Evolutionary conservation across 2,329 filamentous ascomycete genomes (phyloP).

Genomic region (Claviceps fusiformis): DNA sequence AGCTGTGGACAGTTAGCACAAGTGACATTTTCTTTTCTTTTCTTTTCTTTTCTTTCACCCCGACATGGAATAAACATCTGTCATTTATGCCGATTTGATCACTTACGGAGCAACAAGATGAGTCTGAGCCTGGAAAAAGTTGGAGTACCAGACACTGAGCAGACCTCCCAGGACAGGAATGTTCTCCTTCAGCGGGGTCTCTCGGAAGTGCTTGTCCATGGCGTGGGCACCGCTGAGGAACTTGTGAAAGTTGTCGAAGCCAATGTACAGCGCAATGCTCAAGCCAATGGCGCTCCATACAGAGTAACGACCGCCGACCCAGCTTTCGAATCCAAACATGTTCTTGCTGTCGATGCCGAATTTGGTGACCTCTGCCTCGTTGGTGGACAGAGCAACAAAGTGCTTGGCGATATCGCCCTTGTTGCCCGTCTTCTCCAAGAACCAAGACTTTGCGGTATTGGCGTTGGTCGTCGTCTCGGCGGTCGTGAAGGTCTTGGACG

Average conservation of each 20-base stretch:
- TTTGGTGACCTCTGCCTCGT: conserved; percentile 88
- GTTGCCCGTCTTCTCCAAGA: conserved; percentile 65
- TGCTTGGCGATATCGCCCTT: conserved; percentile 91
- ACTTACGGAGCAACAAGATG: conserved; percentile 89
- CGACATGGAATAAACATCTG: not conserved
- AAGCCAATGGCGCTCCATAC: conserved; percentile 98
- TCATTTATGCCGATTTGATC: no score
- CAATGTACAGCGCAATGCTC: conserved; percentile 87
- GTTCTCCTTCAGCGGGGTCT: conserved; percentile 83
- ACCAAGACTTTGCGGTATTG: conserved; percentile 94
- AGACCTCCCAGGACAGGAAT: conserved; percentile 87
- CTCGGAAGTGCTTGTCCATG: conserved; percentile 97
- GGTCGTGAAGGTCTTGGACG: conserved; percentile 98
- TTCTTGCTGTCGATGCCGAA: conserved; percentile 98
- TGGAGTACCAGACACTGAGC: conserved; percentile 94
- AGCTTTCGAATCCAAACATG: conserved; percentile 99
- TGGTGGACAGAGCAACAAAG: conserved; percentile 96
- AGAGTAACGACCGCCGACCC: conserved; percentile 96
- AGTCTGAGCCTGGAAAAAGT: conserved; percentile 97
- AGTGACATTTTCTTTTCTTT: not conserved
- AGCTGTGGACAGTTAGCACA: conserved; percentile 34
- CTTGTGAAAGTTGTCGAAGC: conserved; percentile 93
- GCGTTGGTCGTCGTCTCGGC: conserved; percentile 96
- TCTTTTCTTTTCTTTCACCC: not conserved
- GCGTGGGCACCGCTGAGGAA: conserved; percentile 90